Base-by-base conservation (phyloP, 2,329 filamentous ascomycete species). In the Penicillium sp. region DNA sequence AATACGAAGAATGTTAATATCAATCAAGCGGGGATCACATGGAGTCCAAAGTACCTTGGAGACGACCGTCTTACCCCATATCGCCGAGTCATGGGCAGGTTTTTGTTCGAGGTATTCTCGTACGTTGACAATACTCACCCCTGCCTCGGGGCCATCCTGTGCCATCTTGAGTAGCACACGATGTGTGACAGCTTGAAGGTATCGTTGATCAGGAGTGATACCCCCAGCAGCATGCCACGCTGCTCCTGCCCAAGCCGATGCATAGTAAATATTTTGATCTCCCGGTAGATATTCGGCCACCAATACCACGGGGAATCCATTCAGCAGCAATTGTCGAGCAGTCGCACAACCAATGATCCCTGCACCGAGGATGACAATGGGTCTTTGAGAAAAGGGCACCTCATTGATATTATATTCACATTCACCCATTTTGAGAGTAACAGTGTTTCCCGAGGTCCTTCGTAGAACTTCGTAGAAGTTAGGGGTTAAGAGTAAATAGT, bases 311-410 rank as follows among this genome's bases (percentile, higher is more conserved):
- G 65, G 59, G 38, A 75, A 74, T 3, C 73, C 73, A 29, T 64
- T 64, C n/a, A 65, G 61, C 5, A 75, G 60, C 10, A 75, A 61
- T 54, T 73, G 71, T 22, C 67, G 65, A 7, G 73, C 72, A 2
- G 72, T 58, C 4, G 73, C 68, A 60, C 72, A 75, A n/a, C 73
- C 73, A 29, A 75, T 75, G 40, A 75, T 74, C 2, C 73, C 73
- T 18, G 71, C 72, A n/a, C 73, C 72, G 1, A 75, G 61, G 26
- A 75, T 72, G 31, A 75, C 55, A 34, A 75, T 59, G 6, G 71
- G 69, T 9, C 71, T 68, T 51, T 73, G 71, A 5, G 72, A 46
- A 50, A 74, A 75, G 4, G 72, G 69, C 0, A 60, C 35, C 7
- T 47, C 37, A 22, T 45, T 47, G 5, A 75, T 78, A 34, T 53